Evolutionary conservation across 2,329 filamentous ascomycete species (phyloP).

Genomic region (Phaeosphaeriaceae sp.): DNA sequence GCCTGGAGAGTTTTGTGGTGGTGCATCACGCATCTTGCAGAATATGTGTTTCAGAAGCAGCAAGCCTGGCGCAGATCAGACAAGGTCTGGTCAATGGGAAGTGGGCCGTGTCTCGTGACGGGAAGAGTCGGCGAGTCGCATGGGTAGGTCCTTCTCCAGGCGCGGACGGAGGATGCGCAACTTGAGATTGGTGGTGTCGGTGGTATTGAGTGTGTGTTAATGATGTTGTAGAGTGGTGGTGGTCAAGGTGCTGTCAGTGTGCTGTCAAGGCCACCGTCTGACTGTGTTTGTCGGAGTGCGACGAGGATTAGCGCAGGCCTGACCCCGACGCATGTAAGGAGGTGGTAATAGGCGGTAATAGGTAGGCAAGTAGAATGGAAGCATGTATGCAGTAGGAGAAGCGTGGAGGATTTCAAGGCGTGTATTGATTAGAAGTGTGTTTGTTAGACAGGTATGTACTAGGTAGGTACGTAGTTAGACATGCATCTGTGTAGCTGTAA

Average conservation of each 20-base stretch:
- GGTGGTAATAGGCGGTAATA: no score
- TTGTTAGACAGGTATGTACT: no score
- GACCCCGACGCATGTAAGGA: background rate
- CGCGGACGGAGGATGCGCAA: conserved; percentile 3
- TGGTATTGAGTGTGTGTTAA: background rate
- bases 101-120: conserved; percentile 27
- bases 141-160: background rate
- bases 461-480: no score
- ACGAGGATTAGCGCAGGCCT: conserved; percentile 1
- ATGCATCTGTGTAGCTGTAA: no score
- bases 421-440: no score
- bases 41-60: conserved; percentile 27
- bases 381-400: no score
- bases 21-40: background rate
- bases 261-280: no score
- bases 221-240: no score
- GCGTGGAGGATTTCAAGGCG: no score
- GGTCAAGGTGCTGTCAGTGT: no score
- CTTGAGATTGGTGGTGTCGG: conserved; percentile 7
- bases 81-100: conserved; percentile 10
- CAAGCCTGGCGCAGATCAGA: conserved; percentile 32
- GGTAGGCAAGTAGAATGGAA: no score
- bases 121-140: conserved; percentile 2
- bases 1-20: background rate
- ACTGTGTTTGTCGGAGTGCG: conserved; percentile 29